Base-by-base conservation (phyloP, 345 rosid genomes). In the Anastatica hierochuntica region DNA sequence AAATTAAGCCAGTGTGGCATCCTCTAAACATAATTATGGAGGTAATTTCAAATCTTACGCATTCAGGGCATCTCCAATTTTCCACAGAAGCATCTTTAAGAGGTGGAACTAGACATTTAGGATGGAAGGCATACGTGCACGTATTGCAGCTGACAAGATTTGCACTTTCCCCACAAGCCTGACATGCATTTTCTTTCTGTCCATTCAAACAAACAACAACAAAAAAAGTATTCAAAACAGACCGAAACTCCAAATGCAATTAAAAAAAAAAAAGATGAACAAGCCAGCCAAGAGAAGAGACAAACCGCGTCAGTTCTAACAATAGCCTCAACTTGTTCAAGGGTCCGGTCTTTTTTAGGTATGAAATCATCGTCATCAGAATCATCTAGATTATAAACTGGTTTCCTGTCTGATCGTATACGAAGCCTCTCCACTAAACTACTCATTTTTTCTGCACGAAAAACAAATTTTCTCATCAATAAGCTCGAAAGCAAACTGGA, bases 361-460 rank as follows among this genome's bases (percentile, higher is more conserved):
- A 66, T 63, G 58, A 81, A 74, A 66, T 94, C 95, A 19, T 78
- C 79, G 37, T 94, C 99, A 64, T 94, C 97, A 7, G 95, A 94
- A 20, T 94, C 99, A 69, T 94, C 97, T 10, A 94, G 43, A 71
- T 76, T 82, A 63, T 92, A 92, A 62, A 88, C 36, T 18, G 99
- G 99, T 71, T 56, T 94, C 60, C 87, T 74, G 46, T 85, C 95
- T 36, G 97, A 78, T 70, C 99, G 64, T 38, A 72, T 77, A 13
- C 99, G 90, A 11, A 94, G 87, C 84, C 97, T 76, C 79, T 94
- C 99, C 19, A 79, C 95, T 70, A 94, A 76, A 77, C 99, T 94
- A 75, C 94, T 94, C 99, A 94, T 94, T 30, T 51, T 33, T 77
- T 58, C 66, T 76, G 57, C 63, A 47, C 4, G 23, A 51, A 67